These are phyloP conservation scores for Naegleria lovaniensis DNA, from an alignment of 208 protist species.

Conservation along the genomic window DNA sequence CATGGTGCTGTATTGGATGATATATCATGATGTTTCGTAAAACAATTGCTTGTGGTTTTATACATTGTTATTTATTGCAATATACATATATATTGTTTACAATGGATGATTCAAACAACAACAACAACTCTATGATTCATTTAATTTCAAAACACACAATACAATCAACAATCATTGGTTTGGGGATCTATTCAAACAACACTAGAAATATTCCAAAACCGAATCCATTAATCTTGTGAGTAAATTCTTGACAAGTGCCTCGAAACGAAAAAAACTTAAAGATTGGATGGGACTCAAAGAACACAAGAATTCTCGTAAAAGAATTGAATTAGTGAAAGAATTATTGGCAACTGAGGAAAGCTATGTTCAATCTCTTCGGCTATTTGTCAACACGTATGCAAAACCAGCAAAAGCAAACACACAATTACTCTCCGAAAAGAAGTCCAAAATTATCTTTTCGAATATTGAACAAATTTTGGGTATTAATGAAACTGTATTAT, in stretches of 20 bases:
- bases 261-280: not conserved
- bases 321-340: not conserved
- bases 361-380: not conserved
- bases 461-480: conserved; percentile 20
- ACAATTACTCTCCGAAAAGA: not conserved
- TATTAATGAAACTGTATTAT: not conserved
- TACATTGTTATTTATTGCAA: no score
- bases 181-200: not conserved
- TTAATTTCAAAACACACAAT: no score
- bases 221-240: not conserved
- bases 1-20: no score
- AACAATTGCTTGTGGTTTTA: no score
- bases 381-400: not conserved
- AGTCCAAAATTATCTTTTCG: not conserved
- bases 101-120: no score
- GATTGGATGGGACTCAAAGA: not conserved
- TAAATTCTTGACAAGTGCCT: not conserved
- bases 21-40: no score
- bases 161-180: no score
- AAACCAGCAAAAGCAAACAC: conserved; percentile 3
- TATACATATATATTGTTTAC: no score
- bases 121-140: no score
- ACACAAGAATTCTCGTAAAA: not conserved
- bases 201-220: not conserved
- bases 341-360: not conserved